phyloP scores from a whole-genome alignment of 2,329 filamentous ascomycete genomes.

The Sporothrix pallida region DNA sequence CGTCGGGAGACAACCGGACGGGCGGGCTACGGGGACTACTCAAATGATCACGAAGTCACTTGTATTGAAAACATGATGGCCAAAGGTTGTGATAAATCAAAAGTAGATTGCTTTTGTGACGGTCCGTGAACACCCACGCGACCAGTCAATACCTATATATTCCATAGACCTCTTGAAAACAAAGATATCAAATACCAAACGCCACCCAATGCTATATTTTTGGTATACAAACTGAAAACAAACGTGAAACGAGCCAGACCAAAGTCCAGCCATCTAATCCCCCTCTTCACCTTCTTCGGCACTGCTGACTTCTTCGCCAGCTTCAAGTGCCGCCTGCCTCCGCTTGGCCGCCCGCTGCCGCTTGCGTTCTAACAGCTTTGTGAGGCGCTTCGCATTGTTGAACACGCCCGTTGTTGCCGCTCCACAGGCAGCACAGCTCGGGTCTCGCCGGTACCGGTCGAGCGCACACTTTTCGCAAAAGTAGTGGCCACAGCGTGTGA shows the following conservation, averaged over 20 bases:
- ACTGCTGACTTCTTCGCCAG: conserved; percentile 57
- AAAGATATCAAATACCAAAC: conserved; percentile 13
- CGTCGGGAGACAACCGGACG: not conserved
- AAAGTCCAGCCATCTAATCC: not conserved
- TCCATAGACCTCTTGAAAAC: conserved; percentile 1
- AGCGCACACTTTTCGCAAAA: conserved; percentile 93
- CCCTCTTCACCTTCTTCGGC: conserved; percentile 49
- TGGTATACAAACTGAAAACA: not conserved
- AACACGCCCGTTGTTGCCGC: conserved; percentile 84
- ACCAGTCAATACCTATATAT: not conserved
- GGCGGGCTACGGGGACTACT: too few relatives aligned
- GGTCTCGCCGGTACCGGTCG: conserved; percentile 83
- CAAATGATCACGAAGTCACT: not conserved
- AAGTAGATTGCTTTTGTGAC: conserved; percentile 3
- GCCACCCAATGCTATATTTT: conserved; percentile 26
- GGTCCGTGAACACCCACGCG: not conserved
- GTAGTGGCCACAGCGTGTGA: conserved; percentile 93
- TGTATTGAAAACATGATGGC: not conserved
- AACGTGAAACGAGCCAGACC: too few relatives aligned
- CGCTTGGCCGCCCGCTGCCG: conserved; percentile 64
- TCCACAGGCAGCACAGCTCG: conserved; percentile 84
- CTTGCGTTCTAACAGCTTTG: conserved; percentile 79
- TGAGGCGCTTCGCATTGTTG: conserved; percentile 82
- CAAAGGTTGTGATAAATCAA: not conserved
- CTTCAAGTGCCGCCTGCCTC: conserved; percentile 59